Conservation (phyloP, 768 basidiomycete species). For the Leucocoprinus birnbaumii region DNA sequence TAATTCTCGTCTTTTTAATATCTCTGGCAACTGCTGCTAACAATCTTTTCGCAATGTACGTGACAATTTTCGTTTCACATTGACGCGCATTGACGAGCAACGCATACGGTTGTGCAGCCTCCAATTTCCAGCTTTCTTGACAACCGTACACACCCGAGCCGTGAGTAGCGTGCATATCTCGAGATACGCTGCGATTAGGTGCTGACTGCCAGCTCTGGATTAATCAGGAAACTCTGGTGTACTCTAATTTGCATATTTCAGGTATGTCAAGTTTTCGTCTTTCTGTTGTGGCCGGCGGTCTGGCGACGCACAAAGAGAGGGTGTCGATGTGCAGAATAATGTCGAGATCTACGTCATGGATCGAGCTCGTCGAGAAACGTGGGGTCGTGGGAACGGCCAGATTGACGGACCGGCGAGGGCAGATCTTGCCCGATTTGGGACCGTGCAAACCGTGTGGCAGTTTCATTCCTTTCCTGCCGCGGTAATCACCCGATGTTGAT, state of each 20-base stretch:
- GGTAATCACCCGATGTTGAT: slow-evolving; percentile 1
- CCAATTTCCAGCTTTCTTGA: slow-evolving; percentile 8
- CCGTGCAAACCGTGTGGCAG: slow-evolving; percentile 10
- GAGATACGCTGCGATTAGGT: not conserved
- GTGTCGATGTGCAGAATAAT: not conserved
- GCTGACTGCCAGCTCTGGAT: not conserved
- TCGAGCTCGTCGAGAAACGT: slow-evolving; percentile 38
- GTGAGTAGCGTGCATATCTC: not conserved
- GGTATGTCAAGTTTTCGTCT: not conserved
- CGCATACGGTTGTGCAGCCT: slow-evolving; percentile 4
- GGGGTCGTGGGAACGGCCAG: slow-evolving; percentile 27
- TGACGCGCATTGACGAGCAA: not conserved
- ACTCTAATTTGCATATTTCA: not conserved
- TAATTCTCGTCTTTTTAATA: slow-evolving; percentile 26
- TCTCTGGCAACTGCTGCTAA: slow-evolving; percentile 15
- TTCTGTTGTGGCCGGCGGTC: not conserved
- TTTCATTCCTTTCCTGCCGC: slow-evolving; percentile 5
- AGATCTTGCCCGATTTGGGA: slow-evolving; percentile 22
- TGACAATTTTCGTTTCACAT: slow-evolving; percentile 1
- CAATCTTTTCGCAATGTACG: slow-evolving; percentile 19
- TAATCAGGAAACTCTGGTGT: not conserved
- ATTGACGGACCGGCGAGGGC: slow-evolving; percentile 21
- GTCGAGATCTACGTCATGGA: slow-evolving; percentile 23
- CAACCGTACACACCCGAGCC: slow-evolving; percentile 5
- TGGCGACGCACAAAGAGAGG: not conserved